Evolutionary conservation across 768 basidiomycete genomes (phyloP), one percentile per base, ranked within the genome.

Genomic region (Leccinum incarnatum): DNA sequence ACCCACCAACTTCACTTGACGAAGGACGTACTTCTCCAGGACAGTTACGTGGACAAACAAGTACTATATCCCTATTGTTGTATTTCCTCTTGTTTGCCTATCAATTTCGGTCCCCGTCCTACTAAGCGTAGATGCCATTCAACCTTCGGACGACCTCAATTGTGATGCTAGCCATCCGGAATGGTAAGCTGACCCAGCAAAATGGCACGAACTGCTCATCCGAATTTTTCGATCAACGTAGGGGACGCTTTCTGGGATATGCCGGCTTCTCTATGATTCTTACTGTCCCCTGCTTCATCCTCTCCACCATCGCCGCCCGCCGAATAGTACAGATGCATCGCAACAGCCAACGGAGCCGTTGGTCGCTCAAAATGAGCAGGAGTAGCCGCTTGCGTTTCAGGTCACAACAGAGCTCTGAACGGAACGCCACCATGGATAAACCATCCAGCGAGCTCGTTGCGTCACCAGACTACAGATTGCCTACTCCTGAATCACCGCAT

Each of bases 181-280:
- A 55, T 88, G 87, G 87, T 88, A 64, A 49, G 80, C 65, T 45
- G 19, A 48, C 30, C 49, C 25, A 30, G 29, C 42, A 2, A 50
- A 10, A 27, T 34, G 8, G 42, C 27, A 47, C 58, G 4, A 51
- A 25, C 34, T 19, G 53, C 40, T 64, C 30, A 51, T 47, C 50
- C 9, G 53, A 45, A 30, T n/a, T 29, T 29, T 29, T 54, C 27
- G 46, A 49, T 49, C 40, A 51, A 55, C 49, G 2, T 55, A 88
- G 87, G 87, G 77, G 82, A 30, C 83, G 87, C 48, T 78, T 88
- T 56, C 62, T 86, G n/a, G 81, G 83, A 40, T 88, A 87, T 63
- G 81, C 85, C 12, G 87, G 85, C 7, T 66, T 78, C 7, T 79
- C 86, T 0, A 75, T 85, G 57, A 55, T 83, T 46, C 68, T 83